Evolutionary conservation across 164 flowering plant genomes (phyloP), one percentile per base, ranked within the genome.

Genomic region (Vitis rupestris): DNA sequence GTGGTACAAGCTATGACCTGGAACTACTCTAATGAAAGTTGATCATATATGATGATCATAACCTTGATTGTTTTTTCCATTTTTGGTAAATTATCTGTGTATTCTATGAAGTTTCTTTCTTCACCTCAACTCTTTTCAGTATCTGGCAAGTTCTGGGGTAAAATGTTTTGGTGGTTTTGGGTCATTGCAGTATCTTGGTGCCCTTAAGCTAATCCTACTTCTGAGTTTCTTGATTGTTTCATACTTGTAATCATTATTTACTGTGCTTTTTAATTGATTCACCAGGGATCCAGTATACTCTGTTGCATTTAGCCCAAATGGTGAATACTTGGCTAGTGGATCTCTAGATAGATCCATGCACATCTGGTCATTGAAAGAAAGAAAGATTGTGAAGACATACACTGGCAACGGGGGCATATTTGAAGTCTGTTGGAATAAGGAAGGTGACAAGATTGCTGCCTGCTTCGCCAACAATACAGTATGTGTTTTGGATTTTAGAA

Each of bases 401-500:
- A 75, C 74, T 1, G 98, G 98, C 48, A 81, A 74, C 63, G 93
- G 98, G 7, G 97, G 97, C 48, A 90, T 94, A 61, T 94, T 94
- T 76, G 97, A 94, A 74, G 98, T 92, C 11, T 90, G 97, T 69
- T 94, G 98, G 98, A 94, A 89, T 79, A 92, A 84, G 74, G 98
- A 88, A 79, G 98, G 98, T 31, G 85, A 89, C 75, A 92, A 86
- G 76, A 84, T 94, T 54, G 98, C 97, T 61, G 98, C 93, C 9
- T 94, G 97, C 75, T 92, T 87, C 57, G 89, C 96, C 53, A 83
- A 88, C 86, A 90, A 86, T 63, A 83, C 89, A 0, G 92, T 94
- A 0, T 92, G 94, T 69, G 97, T 92, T 63, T 71, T 94, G 74
- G 97, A 94, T 75, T 88, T 92, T 79, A 85, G 91, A 81, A 87